Conservation (phyloP, 2,329 filamentous ascomycete species). For the Tolypocladium tropicale region DNA sequence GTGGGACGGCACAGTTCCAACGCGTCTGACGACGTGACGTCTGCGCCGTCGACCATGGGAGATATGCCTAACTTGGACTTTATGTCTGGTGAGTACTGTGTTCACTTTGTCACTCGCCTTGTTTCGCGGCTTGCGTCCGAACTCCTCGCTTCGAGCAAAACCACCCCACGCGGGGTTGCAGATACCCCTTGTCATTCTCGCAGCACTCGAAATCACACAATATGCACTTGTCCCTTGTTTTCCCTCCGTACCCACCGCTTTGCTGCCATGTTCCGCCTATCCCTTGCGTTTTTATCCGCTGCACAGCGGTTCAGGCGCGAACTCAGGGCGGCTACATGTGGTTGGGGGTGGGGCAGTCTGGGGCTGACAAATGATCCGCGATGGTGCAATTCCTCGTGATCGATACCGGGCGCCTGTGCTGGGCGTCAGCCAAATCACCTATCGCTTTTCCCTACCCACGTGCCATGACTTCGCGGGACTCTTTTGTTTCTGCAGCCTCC, state of each 20-base stretch:
- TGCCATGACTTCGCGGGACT: background rate
- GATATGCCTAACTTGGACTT: slow-evolving; percentile 41
- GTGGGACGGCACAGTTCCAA: slow-evolving; percentile 17
- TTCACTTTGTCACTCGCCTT: background rate
- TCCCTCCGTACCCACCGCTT: background rate
- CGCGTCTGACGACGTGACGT: slow-evolving; percentile 25
- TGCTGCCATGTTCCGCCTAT: slow-evolving; percentile 1
- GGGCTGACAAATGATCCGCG: slow-evolving; percentile 33
- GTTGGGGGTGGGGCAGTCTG: slow-evolving; percentile 12
- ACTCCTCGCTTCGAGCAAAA: background rate
- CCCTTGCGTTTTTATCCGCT: background rate
- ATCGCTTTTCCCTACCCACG: background rate
- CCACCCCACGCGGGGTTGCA: background rate
- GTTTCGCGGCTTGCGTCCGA: background rate
- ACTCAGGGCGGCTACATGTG: slow-evolving; percentile 13
- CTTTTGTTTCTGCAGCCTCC: background rate
- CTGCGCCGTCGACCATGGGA: slow-evolving; percentile 29
- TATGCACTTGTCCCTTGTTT: background rate
- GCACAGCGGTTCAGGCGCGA: background rate
- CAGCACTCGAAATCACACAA: slow-evolving; percentile 3
- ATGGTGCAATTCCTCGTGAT: slow-evolving; percentile 57
- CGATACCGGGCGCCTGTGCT: slow-evolving; percentile 12
- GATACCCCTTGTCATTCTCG: background rate
- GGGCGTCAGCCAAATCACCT: no score
- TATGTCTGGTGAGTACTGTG: slow-evolving; percentile 32